Evolutionary conservation across 805 yeast species (phyloP), one percentile per base, ranked within the genome.

Genomic region (Metschnikowia cerradonensis): DNA sequence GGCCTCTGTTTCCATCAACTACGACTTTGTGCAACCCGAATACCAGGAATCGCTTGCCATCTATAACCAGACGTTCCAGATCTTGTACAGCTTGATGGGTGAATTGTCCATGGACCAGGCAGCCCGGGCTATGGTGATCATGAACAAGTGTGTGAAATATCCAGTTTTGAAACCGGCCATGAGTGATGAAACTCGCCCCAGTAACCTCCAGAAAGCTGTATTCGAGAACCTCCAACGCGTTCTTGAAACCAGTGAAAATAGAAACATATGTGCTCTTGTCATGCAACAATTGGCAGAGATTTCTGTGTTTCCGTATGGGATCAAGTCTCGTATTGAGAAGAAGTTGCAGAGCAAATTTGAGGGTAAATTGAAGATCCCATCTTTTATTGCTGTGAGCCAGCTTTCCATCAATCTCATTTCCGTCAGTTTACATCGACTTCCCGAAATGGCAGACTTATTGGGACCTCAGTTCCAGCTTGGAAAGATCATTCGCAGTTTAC

Each of bases 111-210:
- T 56, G 26, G 67, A 50, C 20, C 74, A 63, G 66, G 71, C 82
- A n/a, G 78, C 73, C 40, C 70, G 65, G 20, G 71, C 86, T n/a
- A 65, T 89, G 35, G 70, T 69, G n/a, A 67, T 83, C 4, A 76
- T 92, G 60, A 81, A 80, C 58, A 73, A 82, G 14, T 81, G 90
- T 51, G 80, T 87, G 0, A 71, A 88, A 38, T 90, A 86, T 64
- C 96, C 95, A 1, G 75, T 86, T 11, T 70, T 89, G 35, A 86
- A 90, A 7, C 80, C 73, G 31, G 74, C 73, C 54, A 72, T 72
- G 33, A 63, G 69, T 3, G 96, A 90, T 62, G 69, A 73, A 38
- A 60, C 23, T 19, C 64, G 66, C 17, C 79, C 77, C 22, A 80
- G 97, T 0, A 73, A 76, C 8, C 67, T 92, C 40, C 98, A 91